Percentiles rank a stretch among this genome's conserved stretches.
These are phyloP conservation scores for Colletotrichum ledebouriae DNA, from an alignment of 2,329 filamentous ascomycete species.

Conservation along the genomic window DNA sequence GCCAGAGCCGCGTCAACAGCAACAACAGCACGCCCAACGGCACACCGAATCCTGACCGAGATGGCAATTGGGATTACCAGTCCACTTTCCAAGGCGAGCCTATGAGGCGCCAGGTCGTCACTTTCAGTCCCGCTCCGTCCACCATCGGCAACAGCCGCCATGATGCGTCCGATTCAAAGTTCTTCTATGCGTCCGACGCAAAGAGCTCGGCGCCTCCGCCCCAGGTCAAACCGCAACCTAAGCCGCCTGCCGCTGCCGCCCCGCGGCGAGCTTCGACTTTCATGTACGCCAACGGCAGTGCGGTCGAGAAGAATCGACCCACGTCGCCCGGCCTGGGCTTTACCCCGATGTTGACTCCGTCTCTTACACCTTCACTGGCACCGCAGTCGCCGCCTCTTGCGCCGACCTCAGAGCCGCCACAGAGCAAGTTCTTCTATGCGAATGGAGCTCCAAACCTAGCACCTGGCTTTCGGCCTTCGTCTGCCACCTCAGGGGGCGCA, in stretches of 20 bases:
- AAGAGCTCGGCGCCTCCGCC: slow-evolving; percentile 51
- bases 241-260: slow-evolving; percentile 47
- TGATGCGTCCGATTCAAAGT: slow-evolving; percentile 71
- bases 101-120: slow-evolving; percentile 50
- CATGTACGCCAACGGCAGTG: slow-evolving; percentile 68
- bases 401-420: slow-evolving; percentile 54
- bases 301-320: slow-evolving; percentile 54
- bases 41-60: slow-evolving; percentile 65
- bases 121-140: slow-evolving; percentile 56
- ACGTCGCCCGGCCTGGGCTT: slow-evolving; percentile 44
- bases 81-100: slow-evolving; percentile 48
- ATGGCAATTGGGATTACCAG: slow-evolving; percentile 60
- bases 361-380: slow-evolving; percentile 46
- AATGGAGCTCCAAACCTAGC: slow-evolving; percentile 71
- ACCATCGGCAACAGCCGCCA: slow-evolving; percentile 46
- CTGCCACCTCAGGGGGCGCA: slow-evolving; percentile 55
- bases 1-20: slow-evolving; percentile 80
- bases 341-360: slow-evolving; percentile 44
- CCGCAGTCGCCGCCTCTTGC: slow-evolving; percentile 50
- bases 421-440: slow-evolving; percentile 81
- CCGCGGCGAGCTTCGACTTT: slow-evolving; percentile 65
- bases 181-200: slow-evolving; percentile 92
- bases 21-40: slow-evolving; percentile 74
- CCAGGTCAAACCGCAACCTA: slow-evolving; percentile 28
- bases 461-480: slow-evolving; percentile 51